Percentiles rank a stretch among this genome's conserved stretches.
These are phyloP conservation scores for Tephrocybe sp. DNA, from an alignment of 768 basidiomycete species.

Conservation along the genomic window DNA sequence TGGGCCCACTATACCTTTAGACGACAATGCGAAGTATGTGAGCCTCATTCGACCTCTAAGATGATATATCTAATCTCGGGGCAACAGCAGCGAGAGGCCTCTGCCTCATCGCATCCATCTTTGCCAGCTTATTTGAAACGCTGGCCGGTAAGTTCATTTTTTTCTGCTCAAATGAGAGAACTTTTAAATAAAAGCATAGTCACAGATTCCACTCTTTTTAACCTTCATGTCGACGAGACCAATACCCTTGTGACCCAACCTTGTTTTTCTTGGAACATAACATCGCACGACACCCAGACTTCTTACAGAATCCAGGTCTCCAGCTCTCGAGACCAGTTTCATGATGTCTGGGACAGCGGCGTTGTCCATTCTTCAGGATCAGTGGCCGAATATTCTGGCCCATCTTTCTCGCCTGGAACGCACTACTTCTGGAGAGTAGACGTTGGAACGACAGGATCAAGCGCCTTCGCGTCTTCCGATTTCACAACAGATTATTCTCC, in stretches of 20 bases:
- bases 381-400: constrained; percentile 10
- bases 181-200: not conserved
- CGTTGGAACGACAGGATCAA: not conserved
- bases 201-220: constrained; percentile 13
- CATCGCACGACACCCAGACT: constrained; percentile 6
- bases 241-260: constrained; percentile 6
- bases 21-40: constrained; percentile 12
- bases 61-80: not conserved
- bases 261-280: constrained; percentile 4
- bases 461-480: not conserved
- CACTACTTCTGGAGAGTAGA: constrained; percentile 7
- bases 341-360: constrained; percentile 7
- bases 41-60: not conserved
- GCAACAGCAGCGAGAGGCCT: constrained; percentile 10
- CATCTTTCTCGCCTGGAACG: not conserved
- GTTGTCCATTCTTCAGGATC: constrained; percentile 6
- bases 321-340: not conserved
- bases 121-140: constrained; percentile 10
- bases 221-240: constrained; percentile 13
- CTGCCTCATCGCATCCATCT: constrained; percentile 9
- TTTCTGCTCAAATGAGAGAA: too few relatives aligned
- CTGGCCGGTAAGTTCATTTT: constrained; percentile 10
- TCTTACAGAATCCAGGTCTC: constrained; percentile 9
- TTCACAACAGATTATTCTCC: constrained; percentile 1
- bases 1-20: not conserved